Evolutionary conservation across 2,329 filamentous ascomycete species (phyloP).

Genomic region (Cladosporium oxysporum): DNA sequence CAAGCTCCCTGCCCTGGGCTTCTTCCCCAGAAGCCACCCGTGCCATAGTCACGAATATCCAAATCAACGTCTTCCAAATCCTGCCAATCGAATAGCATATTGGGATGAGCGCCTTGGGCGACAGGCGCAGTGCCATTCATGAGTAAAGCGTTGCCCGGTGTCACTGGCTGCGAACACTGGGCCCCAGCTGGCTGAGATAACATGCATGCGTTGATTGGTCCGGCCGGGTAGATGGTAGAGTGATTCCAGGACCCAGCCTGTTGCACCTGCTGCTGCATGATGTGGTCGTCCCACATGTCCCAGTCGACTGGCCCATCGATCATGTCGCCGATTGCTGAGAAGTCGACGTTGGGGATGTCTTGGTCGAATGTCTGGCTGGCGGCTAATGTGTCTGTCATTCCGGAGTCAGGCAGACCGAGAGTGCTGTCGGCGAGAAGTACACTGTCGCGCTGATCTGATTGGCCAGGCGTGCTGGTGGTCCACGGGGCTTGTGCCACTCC

Average conservation of each 20-base stretch:
- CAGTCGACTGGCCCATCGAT: conserved; percentile 36
- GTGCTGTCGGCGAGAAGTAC: neutral
- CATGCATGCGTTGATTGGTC: neutral
- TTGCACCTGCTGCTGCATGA: conserved; percentile 21
- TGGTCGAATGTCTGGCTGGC: neutral
- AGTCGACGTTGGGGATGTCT: conserved; percentile 25
- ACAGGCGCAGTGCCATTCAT: conserved; percentile 7
- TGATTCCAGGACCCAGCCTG: neutral
- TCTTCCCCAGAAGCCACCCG: conserved; percentile 10
- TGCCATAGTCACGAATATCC: conserved; percentile 21
- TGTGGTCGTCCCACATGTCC: conserved; percentile 32
- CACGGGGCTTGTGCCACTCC: neutral
- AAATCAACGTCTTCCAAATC: conserved; percentile 26
- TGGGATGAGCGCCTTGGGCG: neutral
- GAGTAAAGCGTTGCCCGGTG: conserved; percentile 4
- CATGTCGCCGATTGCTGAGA: conserved; percentile 35
- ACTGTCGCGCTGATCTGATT: neutral
- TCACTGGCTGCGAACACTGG: neutral
- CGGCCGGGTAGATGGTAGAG: neutral
- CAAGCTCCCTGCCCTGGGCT: neutral
- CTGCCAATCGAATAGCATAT: neutral
- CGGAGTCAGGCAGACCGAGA: neutral
- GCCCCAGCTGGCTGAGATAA: neutral
- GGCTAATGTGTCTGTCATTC: neutral
- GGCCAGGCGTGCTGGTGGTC: neutral